phyloP scores from a whole-genome alignment of 148 eudicot genomes.

The Mesembryanthemum crystallinum region DNA sequence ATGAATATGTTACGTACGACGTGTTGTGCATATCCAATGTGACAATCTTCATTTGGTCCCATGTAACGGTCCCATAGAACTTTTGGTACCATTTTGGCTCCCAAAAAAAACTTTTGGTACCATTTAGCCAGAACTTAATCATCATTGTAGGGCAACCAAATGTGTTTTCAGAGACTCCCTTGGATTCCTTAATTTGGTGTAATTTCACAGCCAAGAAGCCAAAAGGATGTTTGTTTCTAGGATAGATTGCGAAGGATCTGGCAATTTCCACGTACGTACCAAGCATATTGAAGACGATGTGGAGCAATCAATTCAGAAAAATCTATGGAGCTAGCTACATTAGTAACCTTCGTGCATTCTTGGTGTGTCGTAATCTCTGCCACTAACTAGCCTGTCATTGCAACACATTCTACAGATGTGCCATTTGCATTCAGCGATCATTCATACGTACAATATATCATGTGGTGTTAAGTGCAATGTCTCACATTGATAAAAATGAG shows the following conservation, averaged over 20 bases:
- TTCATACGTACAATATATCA: too few species aligned
- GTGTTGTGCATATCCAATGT: not conserved
- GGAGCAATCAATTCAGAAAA: not conserved
- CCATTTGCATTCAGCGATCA: too few species aligned
- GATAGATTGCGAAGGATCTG: too few species aligned
- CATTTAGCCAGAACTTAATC: not conserved
- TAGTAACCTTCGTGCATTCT: not conserved
- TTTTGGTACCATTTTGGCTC: not conserved
- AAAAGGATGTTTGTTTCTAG: not conserved
- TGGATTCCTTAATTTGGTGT: not conserved
- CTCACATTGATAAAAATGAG: too few species aligned
- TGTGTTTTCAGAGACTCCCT: not conserved
- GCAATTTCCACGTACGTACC: too few species aligned
- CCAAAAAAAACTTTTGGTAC: not conserved
- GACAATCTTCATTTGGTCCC: slow-evolving; percentile 4
- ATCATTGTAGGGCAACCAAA: slow-evolving; percentile 3
- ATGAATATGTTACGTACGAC: not conserved
- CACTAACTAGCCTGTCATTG: not conserved
- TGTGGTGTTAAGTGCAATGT: too few species aligned
- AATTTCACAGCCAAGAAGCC: not conserved
- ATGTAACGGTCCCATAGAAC: too few species aligned
- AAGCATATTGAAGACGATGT: too few species aligned
- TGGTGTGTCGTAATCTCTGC: not conserved
- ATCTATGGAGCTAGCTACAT: not conserved
- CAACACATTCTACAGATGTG: not conserved